Conservation (phyloP, 78 protist species). For the Dictyostelium intermedium region DNA sequence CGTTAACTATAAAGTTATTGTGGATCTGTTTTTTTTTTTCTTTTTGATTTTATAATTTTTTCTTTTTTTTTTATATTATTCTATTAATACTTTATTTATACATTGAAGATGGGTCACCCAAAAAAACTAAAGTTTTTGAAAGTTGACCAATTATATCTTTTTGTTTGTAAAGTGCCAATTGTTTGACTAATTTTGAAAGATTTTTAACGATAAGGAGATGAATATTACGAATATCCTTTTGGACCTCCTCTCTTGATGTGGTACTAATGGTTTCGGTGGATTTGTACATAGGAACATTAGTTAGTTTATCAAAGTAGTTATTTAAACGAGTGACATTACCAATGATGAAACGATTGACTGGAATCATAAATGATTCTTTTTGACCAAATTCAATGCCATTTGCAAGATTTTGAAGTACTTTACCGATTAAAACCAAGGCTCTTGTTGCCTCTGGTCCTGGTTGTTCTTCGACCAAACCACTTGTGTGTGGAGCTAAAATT, state of each 20-base stretch:
- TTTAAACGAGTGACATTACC: constrained; percentile 45
- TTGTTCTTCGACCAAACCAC: constrained; percentile 78
- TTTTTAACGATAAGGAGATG: constrained; percentile 50
- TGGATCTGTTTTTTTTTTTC: background rate
- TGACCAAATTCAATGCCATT: constrained; percentile 87
- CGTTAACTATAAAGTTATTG: background rate
- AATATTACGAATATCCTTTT: constrained; percentile 55
- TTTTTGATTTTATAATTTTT: background rate
- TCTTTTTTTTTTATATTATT: background rate
- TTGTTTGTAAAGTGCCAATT: constrained; percentile 60
- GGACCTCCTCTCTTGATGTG: constrained; percentile 27
- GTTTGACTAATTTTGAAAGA: constrained; percentile 49
- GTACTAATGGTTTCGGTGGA: background rate
- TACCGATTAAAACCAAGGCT: constrained; percentile 82
- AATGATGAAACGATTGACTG: constrained; percentile 49
- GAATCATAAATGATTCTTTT: constrained; percentile 64
- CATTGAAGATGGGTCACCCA: constrained; percentile 54
- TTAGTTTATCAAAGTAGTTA: constrained; percentile 34
- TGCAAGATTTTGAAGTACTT: constrained; percentile 88
- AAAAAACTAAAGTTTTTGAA: constrained; percentile 40
- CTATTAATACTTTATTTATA: background rate
- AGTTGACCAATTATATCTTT: constrained; percentile 56
- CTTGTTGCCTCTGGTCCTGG: constrained; percentile 59
- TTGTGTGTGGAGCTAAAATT: constrained; percentile 79
- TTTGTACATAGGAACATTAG: constrained; percentile 12